Conservation (phyloP, 208 protist species). For the Naegleria fowleri region DNA sequence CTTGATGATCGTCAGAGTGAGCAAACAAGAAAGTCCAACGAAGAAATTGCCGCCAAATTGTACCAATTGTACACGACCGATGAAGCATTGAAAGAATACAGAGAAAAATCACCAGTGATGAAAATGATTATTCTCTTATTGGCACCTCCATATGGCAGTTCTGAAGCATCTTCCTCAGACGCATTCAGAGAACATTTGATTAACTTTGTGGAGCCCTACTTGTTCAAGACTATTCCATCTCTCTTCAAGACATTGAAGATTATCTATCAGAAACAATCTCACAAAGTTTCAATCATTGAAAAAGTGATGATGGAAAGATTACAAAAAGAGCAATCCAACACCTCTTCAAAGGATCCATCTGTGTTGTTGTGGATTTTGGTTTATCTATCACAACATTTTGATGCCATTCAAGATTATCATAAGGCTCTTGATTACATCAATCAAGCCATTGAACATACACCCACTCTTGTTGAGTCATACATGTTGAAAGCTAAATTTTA, state of each 20-base stretch:
- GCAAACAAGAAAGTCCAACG: background rate
- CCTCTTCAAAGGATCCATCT: slow-evolving; percentile 38
- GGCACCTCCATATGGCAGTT: background rate
- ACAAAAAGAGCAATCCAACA: background rate
- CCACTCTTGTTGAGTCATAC: slow-evolving; percentile 86
- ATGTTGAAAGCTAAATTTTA: slow-evolving; percentile 75
- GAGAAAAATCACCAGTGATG: background rate
- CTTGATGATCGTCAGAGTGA: background rate
- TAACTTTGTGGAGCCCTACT: background rate
- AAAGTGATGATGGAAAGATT: background rate
- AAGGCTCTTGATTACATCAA: slow-evolving; percentile 71
- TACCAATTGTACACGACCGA: background rate
- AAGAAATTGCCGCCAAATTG: background rate
- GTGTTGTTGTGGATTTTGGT: slow-evolving; percentile 75
- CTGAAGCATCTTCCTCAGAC: background rate
- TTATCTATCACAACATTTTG: slow-evolving; percentile 79
- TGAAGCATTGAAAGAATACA: background rate
- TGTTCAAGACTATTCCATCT: slow-evolving; percentile 53
- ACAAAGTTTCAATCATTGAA: slow-evolving; percentile 22
- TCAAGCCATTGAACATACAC: slow-evolving; percentile 84
- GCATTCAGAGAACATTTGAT: background rate
- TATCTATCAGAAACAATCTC: slow-evolving; percentile 42
- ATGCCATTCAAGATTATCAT: slow-evolving; percentile 54
- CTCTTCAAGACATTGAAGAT: slow-evolving; percentile 53
- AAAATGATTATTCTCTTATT: background rate